Conservation (phyloP, 805 yeast species). For the Starmerella sp. region DNA sequence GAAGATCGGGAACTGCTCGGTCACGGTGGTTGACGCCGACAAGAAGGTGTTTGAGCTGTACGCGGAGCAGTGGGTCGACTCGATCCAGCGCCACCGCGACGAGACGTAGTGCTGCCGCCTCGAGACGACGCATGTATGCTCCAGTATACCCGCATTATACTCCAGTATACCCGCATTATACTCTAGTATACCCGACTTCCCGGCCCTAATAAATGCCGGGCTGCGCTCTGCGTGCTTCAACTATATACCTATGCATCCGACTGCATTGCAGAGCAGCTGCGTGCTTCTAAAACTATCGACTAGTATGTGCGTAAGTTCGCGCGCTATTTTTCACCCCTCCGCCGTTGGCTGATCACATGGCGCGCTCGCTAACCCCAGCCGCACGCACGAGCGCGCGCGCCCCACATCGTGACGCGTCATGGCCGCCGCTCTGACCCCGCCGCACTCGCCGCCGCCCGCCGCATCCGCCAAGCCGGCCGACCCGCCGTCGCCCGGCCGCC, state of each 20-base stretch:
- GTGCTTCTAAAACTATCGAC: too few species aligned
- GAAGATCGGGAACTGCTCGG: conserved; percentile 19
- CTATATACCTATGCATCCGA: too few species aligned
- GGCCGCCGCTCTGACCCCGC: not conserved
- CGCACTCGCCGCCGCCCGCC: not conserved
- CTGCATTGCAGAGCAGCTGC: too few species aligned
- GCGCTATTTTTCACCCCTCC: too few species aligned
- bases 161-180: too few species aligned
- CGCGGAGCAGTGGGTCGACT: conserved; percentile 14
- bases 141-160: too few species aligned
- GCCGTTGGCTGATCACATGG: not conserved
- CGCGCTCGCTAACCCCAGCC: not conserved
- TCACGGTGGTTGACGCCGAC: conserved; percentile 16
- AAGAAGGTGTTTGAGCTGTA: conserved; percentile 6
- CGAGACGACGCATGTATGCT: too few species aligned
- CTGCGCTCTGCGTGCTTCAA: not conserved
- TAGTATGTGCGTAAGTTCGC: too few species aligned
- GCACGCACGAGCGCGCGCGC: too few species aligned
- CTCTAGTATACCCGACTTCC: too few species aligned
- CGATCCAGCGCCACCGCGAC: conserved; percentile 12
- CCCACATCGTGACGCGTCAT: not conserved
- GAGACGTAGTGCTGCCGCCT: not conserved
- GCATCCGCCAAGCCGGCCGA: too few species aligned
- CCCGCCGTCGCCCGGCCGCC: too few species aligned
- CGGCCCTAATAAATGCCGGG: not conserved